A percentile compares a stretch with the other conserved stretches of the same genome.
Evolutionary conservation across 2,329 filamentous ascomycete species (phyloP).

Genomic region (Fusarium pseudocircinatum): DNA sequence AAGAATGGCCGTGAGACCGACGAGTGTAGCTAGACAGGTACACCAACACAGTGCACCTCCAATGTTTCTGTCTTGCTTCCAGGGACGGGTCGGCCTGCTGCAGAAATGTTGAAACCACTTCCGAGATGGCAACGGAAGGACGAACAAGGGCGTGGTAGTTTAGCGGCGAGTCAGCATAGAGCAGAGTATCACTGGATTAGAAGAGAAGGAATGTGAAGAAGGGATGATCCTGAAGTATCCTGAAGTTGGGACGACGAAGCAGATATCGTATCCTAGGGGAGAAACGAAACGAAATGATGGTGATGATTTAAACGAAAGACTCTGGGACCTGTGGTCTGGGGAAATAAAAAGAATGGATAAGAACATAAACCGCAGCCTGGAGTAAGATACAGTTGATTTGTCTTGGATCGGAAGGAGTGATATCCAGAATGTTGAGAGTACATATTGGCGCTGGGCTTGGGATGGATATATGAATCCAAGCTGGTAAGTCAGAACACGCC

Average conservation of each 20-base stretch:
- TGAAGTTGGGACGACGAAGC: neutral
- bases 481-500: slow-evolving; percentile 27
- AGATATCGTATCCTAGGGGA: neutral
- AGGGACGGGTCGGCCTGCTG: slow-evolving; percentile 29
- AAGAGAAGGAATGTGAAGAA: slow-evolving; percentile 17
- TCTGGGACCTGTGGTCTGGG: slow-evolving; percentile 2
- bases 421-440: slow-evolving; percentile 2
- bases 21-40: slow-evolving; percentile 20
- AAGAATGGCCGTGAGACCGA: slow-evolving; percentile 13
- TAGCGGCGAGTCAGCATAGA: slow-evolving; percentile 9
- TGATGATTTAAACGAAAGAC: slow-evolving; percentile 1
- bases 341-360: slow-evolving; percentile 17
- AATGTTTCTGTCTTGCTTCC: slow-evolving; percentile 19
- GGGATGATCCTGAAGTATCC: slow-evolving; percentile 2
- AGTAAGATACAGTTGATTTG: slow-evolving; percentile 9
- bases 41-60: slow-evolving; percentile 36
- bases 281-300: neutral
- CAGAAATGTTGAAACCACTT: slow-evolving; percentile 32
- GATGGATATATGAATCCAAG: slow-evolving; percentile 42
- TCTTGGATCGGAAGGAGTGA: slow-evolving; percentile 17
- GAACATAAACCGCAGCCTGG: slow-evolving; percentile 6
- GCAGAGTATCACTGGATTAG: slow-evolving; percentile 19
- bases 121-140: slow-evolving; percentile 29
- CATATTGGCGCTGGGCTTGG: slow-evolving; percentile 28
- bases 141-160: slow-evolving; percentile 10